Evolutionary conservation across 306 rosid genomes (phyloP), one percentile per base, ranked within the genome.

Genomic region (Rosa multiflora): DNA sequence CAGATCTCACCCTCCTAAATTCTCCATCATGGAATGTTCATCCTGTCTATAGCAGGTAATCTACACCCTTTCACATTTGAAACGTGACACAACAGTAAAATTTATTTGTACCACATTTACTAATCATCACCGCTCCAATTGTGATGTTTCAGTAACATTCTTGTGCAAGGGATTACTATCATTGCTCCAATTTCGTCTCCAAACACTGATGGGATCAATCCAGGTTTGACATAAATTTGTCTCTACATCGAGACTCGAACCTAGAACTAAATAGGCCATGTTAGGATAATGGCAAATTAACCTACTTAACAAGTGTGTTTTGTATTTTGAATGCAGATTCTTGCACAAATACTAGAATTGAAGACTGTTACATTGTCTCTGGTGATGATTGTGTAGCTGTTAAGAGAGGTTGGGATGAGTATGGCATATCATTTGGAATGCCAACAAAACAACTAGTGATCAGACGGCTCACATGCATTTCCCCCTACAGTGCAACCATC

Each of bases 351-450:
- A 81, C 82, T n/a, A 77, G 81, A 62, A 87, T 87, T 64, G 86
- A 87, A 72, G 90, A 87, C 73, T 87, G 90, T 49, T 84, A 84
- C 74, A 87, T 87, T 53, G 86, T 79, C 55, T 87, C 88, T 4
- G 90, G 90, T 2, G 90, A 84, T 32, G 90, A 87, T 18, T 87
- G 88, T 37, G 88, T 87, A 46, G 90, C 90, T 9, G 86, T 87
- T 5, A 87, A 87, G 86, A 84, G 90, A 29, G 86, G 90, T 5
- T 84, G 90, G 90, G 90, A 84, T 26, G 90, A 87, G 83, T 87
- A 84, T 15, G 88, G 90, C 78, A 84, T 87, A 44, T 67, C 83
- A 40, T 87, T 73, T 8, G 88, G 83, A n/a, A 11, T 64, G 88
- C 88, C 90, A 10, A 87, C 86, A 14, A 83, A 82, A 32, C 88